Evolutionary conservation across 164 flowering plant species (phyloP).

Genomic region (Magnolia changhungtana): DNA sequence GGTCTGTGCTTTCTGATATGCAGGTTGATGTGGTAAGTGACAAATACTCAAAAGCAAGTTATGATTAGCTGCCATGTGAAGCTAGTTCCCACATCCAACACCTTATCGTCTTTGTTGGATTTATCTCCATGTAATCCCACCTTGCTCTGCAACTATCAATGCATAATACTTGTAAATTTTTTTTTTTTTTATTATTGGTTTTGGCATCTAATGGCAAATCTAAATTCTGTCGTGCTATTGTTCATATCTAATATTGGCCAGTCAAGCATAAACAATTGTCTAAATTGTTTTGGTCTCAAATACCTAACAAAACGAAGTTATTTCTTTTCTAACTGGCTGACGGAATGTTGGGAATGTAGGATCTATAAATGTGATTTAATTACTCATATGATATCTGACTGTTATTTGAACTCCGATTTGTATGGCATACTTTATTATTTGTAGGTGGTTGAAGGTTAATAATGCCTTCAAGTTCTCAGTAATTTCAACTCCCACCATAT

Average conservation of each 20-base stretch:
- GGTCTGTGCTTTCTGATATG: slow-evolving; percentile 92
- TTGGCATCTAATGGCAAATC: not conserved
- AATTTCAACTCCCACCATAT: too few relatives aligned
- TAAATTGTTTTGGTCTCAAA: too few relatives aligned
- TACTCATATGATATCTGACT: not conserved
- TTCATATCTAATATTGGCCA: not conserved
- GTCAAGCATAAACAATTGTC: too few relatives aligned
- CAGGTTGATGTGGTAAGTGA: slow-evolving; percentile 79
- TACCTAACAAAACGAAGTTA: too few relatives aligned
- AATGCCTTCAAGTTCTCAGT: too few relatives aligned
- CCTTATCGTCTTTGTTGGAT: too few relatives aligned
- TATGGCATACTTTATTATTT: too few relatives aligned
- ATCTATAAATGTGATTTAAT: not conserved
- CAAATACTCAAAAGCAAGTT: not conserved
- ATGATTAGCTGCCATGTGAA: not conserved
- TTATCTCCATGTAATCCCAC: not conserved
- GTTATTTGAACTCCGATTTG: too few relatives aligned
- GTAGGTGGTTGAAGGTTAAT: too few relatives aligned
- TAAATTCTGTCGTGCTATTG: not conserved
- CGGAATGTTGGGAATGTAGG: not conserved
- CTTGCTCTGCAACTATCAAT: not conserved
- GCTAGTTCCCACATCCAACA: not conserved
- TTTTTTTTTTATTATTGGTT: not conserved
- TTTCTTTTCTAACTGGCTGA: not conserved
- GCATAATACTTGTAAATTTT: too few relatives aligned